Base-by-base conservation (phyloP, 305 asterid species). In the Plantago coronopus region DNA sequence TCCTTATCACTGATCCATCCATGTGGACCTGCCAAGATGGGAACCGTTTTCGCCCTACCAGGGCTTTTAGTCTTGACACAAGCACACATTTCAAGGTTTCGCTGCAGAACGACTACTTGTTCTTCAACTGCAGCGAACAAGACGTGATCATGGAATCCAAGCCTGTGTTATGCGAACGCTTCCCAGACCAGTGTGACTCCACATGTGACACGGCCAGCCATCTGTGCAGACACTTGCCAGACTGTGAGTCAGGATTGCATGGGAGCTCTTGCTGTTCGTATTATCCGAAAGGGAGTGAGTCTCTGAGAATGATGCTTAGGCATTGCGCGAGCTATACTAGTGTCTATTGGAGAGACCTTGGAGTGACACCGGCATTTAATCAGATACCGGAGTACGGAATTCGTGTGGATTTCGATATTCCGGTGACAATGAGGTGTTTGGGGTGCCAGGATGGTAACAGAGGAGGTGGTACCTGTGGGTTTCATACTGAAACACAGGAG, bases 151-250 rank as follows among this genome's bases (percentile, higher is more conserved):
- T 84, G 76, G 96, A 79, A 65, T 72, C 95, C 1, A 85, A 78
- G 59, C 96, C 97, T 0, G 54, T 62, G 20, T 82, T 93, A 67
- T 93, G 98, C 56, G 88, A 85, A 62, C 80, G 89, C 0, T 83
- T 83, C 48, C 98, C 98, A 0, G 97, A 89, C 61, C 95, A 81
- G 48, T 93, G 98, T 27, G 98, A 93, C 72, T 89, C 97, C 4
- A 71, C 89, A 0, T 89, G 98, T 68, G 98, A 89, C 73, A 87
- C 88, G 20, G 63, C 95, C 2, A 89, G 95, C 56, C 89, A 79
- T 51, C 83, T 93, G 13, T 91, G 98, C 77, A 58, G 96, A 51
- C 82, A 83, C 67, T 51, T 93, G 70, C 97, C 95, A 0, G 82
- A 64, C 54, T 93, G 98, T 64, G 64, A 72, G 43, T 60, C 70